Evolutionary conservation across 1,284 basidiomycete genomes (phyloP).

Genomic region (Omphalotus olearius): DNA sequence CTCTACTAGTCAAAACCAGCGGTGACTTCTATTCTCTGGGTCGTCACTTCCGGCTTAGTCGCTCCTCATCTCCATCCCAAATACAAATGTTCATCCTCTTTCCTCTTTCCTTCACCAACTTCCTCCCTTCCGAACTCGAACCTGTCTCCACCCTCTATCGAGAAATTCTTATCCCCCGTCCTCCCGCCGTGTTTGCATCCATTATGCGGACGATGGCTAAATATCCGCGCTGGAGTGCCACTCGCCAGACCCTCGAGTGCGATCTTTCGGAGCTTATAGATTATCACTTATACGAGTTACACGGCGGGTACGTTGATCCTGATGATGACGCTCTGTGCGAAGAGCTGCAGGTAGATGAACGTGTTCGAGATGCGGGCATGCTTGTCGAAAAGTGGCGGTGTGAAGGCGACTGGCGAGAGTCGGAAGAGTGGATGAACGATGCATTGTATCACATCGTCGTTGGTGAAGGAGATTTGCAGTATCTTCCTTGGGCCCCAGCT

Average conservation of each 20-base stretch:
- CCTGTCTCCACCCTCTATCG: conserved; percentile 10
- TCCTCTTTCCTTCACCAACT: conserved; percentile 24
- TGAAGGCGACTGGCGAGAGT: too few relatives aligned
- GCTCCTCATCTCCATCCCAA: conserved; percentile 9
- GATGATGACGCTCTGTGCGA: too few relatives aligned
- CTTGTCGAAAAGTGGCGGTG: too few relatives aligned
- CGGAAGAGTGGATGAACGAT: too few relatives aligned
- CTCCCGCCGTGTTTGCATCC: conserved; percentile 25
- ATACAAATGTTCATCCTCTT: conserved; percentile 22
- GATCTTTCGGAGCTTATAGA: conserved; percentile 28
- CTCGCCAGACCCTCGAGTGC: conserved; percentile 20
- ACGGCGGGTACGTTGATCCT: background rate
- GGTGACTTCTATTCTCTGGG: conserved; percentile 26
- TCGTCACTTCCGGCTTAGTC: conserved; percentile 21
- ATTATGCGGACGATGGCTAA: conserved; percentile 25
- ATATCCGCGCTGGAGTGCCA: conserved; percentile 20
- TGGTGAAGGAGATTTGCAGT: too few relatives aligned
- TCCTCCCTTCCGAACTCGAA: conserved; percentile 20
- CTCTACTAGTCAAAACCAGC: conserved; percentile 17
- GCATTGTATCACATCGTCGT: too few relatives aligned
- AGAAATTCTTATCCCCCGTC: conserved; percentile 22
- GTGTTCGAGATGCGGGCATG: too few relatives aligned
- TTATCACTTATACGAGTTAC: conserved; percentile 23
- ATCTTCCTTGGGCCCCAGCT: too few relatives aligned
- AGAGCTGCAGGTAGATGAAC: too few relatives aligned